These are phyloP conservation scores for Sphagnum fallax DNA, from an alignment of 228 moss, liverwort and hornwort species.

Conservation along the genomic window DNA sequence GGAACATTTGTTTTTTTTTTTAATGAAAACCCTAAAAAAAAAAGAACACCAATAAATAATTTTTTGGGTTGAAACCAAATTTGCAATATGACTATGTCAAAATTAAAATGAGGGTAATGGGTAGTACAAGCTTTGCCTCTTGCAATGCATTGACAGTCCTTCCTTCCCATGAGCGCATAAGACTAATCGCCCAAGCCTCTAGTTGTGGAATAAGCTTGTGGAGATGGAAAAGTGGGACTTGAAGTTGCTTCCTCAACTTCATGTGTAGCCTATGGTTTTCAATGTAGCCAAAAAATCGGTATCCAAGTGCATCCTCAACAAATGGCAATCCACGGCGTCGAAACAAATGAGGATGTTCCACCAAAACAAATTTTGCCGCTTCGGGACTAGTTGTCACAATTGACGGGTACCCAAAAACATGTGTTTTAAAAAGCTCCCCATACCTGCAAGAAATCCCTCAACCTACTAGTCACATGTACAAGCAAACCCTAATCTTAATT, in stretches of 20 bases:
- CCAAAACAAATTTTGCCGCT: slow-evolving; percentile 26
- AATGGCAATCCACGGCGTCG: slow-evolving; percentile 15
- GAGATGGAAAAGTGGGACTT: slow-evolving; percentile 11
- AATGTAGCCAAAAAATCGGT: slow-evolving; percentile 13
- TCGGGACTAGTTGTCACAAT: slow-evolving; percentile 21
- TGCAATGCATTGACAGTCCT: slow-evolving; percentile 17
- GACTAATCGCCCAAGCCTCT: slow-evolving; percentile 13
- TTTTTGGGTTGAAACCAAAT: background rate
- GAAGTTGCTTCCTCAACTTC: slow-evolving; percentile 17
- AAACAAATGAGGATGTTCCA: slow-evolving; percentile 20
- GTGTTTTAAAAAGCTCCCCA: slow-evolving; percentile 24
- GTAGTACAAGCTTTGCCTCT: slow-evolving; percentile 21
- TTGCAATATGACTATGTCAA: no score
- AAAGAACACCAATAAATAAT: no score
- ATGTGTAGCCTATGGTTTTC: slow-evolving; percentile 10
- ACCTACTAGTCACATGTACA: background rate
- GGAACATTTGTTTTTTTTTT: no score
- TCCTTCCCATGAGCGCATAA: slow-evolving; percentile 26
- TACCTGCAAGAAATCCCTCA: slow-evolving; percentile 6
- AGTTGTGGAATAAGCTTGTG: slow-evolving; percentile 14
- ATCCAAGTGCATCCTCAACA: slow-evolving; percentile 12
- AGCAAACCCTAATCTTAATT: background rate
- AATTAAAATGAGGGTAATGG: background rate
- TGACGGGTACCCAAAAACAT: slow-evolving; percentile 19
- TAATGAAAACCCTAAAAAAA: no score